Percentiles rank a stretch among this genome's conserved stretches.
These are phyloP conservation scores for Lactarius akahatsu DNA, from an alignment of 768 basidiomycete species.

Conservation along the genomic window DNA sequence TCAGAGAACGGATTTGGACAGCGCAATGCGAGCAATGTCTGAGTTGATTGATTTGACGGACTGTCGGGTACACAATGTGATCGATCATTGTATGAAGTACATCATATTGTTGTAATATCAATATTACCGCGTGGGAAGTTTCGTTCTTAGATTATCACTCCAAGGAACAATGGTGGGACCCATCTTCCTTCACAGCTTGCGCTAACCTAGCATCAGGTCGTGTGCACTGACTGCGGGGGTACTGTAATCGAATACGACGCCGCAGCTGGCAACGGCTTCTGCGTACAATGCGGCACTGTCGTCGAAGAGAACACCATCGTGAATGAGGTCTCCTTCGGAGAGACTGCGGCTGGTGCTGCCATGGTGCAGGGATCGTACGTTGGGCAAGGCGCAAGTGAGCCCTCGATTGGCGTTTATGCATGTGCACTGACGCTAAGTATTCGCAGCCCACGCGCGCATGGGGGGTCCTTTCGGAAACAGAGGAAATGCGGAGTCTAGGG, in stretches of 20 bases:
- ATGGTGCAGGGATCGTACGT: conserved; percentile 96
- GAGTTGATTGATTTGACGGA: conserved; percentile 7
- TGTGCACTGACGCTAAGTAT: conserved; percentile 6
- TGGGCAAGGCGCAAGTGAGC: conserved; percentile 85
- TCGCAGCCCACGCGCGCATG: conserved; percentile 75
- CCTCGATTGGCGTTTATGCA: background rate
- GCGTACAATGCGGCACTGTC: conserved; percentile 83
- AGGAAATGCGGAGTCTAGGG: conserved; percentile 77
- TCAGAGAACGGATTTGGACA: conserved; percentile 16
- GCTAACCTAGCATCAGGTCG: conserved; percentile 38
- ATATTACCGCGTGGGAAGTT: conserved; percentile 4
- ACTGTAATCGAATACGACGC: conserved; percentile 84
- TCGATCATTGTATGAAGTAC: background rate
- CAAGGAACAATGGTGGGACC: conserved; percentile 13
- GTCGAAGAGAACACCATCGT: conserved; percentile 93
- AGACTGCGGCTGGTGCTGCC: conserved; percentile 86
- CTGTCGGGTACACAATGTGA: background rate
- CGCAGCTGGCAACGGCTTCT: conserved; percentile 83
- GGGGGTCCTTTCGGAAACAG: conserved; percentile 79
- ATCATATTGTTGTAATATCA: conserved; percentile 1
- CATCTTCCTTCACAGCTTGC: background rate
- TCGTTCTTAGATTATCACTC: background rate
- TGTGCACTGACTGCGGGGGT: conserved; percentile 77
- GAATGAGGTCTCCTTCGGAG: conserved; percentile 93
- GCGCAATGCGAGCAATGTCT: background rate